A percentile compares a stretch with the other conserved stretches of the same genome.
phyloP scores from a whole-genome alignment of 345 rosid genomes.

The Murraya paniculata region DNA sequence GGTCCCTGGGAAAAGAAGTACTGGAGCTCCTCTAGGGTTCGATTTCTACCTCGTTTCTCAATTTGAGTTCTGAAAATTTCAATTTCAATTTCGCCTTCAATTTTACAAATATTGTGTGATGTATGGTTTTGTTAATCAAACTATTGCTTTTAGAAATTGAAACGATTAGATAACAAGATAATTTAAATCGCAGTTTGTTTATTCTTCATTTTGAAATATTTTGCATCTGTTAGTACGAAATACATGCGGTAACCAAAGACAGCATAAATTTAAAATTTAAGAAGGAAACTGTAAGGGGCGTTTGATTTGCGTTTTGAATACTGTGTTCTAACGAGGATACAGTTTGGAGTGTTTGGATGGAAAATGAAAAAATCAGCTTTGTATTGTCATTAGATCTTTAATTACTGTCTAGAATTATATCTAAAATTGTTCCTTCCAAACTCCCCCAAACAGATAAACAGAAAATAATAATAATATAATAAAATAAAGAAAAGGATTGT shows the following conservation, averaged over 20 bases:
- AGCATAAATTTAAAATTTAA: too few relatives aligned
- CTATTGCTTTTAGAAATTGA: neutral
- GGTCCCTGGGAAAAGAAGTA: constrained; percentile 89
- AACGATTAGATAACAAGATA: neutral
- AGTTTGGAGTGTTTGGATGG: neutral
- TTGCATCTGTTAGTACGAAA: neutral
- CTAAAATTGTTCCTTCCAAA: too few relatives aligned
- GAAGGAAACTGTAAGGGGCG: too few relatives aligned
- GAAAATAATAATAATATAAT: too few relatives aligned
- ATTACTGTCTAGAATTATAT: too few relatives aligned
- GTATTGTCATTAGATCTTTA: neutral
- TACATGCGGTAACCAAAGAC: too few relatives aligned
- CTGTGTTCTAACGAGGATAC: neutral
- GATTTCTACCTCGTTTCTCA: constrained; percentile 11
- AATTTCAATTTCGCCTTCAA: neutral
- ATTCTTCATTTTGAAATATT: neutral
- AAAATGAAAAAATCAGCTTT: neutral
- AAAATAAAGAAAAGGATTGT: too few relatives aligned
- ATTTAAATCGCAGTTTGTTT: neutral
- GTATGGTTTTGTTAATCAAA: neutral
- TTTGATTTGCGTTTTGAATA: neutral
- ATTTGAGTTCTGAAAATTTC: neutral
- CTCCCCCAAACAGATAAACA: too few relatives aligned
- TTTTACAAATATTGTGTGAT: neutral
- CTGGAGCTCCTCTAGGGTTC: constrained; percentile 97